A percentile compares a stretch with the other conserved stretches of the same genome.
Evolutionary conservation across 257 asterid species (phyloP).

Genomic region (Perilla frutescens): DNA sequence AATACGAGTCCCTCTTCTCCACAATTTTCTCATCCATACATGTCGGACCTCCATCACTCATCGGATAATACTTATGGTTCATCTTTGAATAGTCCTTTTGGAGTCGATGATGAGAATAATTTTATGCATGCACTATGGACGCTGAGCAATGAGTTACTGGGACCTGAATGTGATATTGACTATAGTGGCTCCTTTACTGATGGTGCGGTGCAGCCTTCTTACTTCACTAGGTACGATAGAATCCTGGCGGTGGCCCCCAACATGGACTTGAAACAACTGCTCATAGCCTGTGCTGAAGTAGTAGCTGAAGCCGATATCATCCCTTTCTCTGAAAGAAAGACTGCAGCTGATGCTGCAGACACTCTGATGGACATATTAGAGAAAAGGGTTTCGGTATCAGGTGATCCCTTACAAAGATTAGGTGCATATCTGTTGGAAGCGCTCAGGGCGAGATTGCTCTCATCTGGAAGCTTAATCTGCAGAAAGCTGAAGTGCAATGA

Average conservation of each 20-base stretch:
- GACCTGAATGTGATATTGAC: conserved; percentile 64
- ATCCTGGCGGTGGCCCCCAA: conserved; percentile 67
- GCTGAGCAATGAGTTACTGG: conserved; percentile 56
- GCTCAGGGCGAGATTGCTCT: conserved; percentile 65
- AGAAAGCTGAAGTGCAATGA: conserved; percentile 78
- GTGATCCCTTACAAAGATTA: conserved; percentile 81
- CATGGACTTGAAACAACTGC: conserved; percentile 72
- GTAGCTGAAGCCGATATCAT: conserved; percentile 56
- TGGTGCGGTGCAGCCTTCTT: conserved; percentile 40
- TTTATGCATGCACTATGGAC: conserved; percentile 61
- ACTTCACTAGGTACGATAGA: conserved; percentile 49
- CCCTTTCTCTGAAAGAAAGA: conserved; percentile 35
- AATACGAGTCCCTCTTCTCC: conserved; percentile 73
- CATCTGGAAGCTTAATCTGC: conserved; percentile 83
- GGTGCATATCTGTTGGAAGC: conserved; percentile 91
- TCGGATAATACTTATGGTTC: conserved; percentile 64
- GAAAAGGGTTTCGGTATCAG: conserved; percentile 71
- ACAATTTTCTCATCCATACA: conserved; percentile 62
- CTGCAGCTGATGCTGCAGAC: conserved; percentile 55
- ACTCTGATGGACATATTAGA: conserved; percentile 62
- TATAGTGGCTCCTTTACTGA: conserved; percentile 55
- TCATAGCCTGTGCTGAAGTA: conserved; percentile 67
- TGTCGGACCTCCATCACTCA: conserved; percentile 55
- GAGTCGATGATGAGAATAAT: conserved; percentile 59
- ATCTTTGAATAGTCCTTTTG: conserved; percentile 73